A percentile compares a stretch with the other conserved stretches of the same genome.
phyloP scores from a whole-genome alignment of 2,329 filamentous ascomycete genomes.

The Microdochium bolleyi region DNA sequence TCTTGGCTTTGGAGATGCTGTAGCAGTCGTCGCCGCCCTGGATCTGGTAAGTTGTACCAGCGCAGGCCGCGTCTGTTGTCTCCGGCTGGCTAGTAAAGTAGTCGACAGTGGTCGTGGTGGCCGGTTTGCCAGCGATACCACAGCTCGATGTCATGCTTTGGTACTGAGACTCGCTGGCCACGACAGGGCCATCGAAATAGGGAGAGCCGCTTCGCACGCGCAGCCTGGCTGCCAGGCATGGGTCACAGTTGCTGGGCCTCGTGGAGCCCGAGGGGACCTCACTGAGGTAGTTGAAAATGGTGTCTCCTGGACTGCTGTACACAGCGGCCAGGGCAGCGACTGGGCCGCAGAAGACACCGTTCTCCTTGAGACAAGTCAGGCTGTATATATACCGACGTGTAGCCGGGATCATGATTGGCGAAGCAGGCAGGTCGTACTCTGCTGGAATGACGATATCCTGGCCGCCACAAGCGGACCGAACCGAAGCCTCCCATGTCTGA shows the following conservation, averaged over 20 bases:
- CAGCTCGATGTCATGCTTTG: slow-evolving; percentile 12
- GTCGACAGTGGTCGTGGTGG: slow-evolving; percentile 7
- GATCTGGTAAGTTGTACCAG: slow-evolving; percentile 9
- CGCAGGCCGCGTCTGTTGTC: slow-evolving; percentile 6
- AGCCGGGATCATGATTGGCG: slow-evolving; percentile 7
- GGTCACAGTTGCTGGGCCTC: slow-evolving; percentile 6
- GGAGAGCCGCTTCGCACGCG: slow-evolving; percentile 12
- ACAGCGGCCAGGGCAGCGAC: slow-evolving; percentile 7
- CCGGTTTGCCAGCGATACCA: slow-evolving; percentile 8
- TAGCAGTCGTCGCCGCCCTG: slow-evolving; percentile 9
- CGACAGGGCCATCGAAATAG: slow-evolving; percentile 12
- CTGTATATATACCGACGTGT: slow-evolving; percentile 4
- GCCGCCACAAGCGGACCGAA: slow-evolving; percentile 7
- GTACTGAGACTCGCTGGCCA: slow-evolving; percentile 10
- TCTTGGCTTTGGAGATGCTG: slow-evolving; percentile 8
- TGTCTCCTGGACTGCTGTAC: slow-evolving; percentile 7
- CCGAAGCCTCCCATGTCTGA: slow-evolving; percentile 5
- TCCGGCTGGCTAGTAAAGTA: slow-evolving; percentile 5
- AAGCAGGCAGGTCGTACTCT: slow-evolving; percentile 5
- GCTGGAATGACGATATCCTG: slow-evolving; percentile 3
- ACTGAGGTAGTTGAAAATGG: slow-evolving; percentile 9
- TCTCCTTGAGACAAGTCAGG: slow-evolving; percentile 8
- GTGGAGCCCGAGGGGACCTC: slow-evolving; percentile 3
- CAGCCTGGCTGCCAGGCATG: slow-evolving; percentile 9
- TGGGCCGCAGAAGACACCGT: slow-evolving; percentile 6